Evolutionary conservation across 2,329 filamentous ascomycete genomes (phyloP).

Genomic region (Hypoxylon sp.): DNA sequence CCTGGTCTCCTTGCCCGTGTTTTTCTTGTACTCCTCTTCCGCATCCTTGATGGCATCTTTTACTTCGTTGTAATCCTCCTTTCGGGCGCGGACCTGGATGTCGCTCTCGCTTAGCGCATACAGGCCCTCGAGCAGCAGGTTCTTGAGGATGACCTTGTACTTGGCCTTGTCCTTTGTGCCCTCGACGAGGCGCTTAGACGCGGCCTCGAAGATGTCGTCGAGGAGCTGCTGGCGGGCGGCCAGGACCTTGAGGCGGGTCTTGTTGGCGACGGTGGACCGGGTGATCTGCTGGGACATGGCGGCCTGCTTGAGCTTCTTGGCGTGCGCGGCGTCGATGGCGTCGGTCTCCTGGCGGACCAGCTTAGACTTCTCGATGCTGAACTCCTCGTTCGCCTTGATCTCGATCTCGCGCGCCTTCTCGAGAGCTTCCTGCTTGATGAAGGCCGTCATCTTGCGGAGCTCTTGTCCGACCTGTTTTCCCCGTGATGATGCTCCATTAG

Average conservation of each 20-base stretch:
- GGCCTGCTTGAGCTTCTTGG: conserved; percentile 99
- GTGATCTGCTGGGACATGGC: conserved; percentile 99
- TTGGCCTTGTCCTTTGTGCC: conserved; percentile 77
- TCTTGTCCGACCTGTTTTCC: conserved; percentile 88
- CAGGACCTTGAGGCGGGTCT: conserved; percentile 91
- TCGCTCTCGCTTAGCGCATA: conserved; percentile 89
- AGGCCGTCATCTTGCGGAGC: conserved; percentile 99
- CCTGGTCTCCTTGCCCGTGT: conserved; percentile 76
- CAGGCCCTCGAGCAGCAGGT: conserved; percentile 88
- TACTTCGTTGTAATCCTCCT: conserved; percentile 82
- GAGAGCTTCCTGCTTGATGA: conserved; percentile 98
- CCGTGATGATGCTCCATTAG: conserved; percentile 12
- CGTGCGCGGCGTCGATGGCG: conserved; percentile 91
- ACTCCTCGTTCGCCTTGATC: conserved; percentile 98
- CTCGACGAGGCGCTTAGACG: conserved; percentile 78
- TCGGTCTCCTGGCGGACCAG: conserved; percentile 96
- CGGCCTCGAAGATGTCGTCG: conserved; percentile 88
- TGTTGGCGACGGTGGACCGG: conserved; percentile 95
- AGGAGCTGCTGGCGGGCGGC: conserved; percentile 90
- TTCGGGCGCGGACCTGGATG: conserved; percentile 80
- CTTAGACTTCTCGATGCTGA: conserved; percentile 99
- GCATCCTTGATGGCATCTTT: conserved; percentile 85
- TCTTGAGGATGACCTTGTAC: conserved; percentile 83
- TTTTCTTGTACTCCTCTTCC: conserved; percentile 85
- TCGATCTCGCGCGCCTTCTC: conserved; percentile 98